Base-by-base conservation (phyloP, 164 flowering plant genomes). In the Nymphaea thermarum region DNA sequence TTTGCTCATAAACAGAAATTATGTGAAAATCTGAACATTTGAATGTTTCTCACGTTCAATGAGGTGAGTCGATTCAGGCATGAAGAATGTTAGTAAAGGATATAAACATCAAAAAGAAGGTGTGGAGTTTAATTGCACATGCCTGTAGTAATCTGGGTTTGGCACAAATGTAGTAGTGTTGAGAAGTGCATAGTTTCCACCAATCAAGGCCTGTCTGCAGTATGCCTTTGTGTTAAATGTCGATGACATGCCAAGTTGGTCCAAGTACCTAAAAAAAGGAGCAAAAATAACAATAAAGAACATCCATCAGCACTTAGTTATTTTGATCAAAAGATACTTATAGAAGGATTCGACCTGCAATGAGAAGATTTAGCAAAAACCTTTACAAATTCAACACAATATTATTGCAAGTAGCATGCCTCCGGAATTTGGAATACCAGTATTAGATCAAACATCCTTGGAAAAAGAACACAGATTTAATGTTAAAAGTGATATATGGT, bases 141-240 rank as follows among this genome's bases (percentile, higher is more conserved):
- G 80, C 87, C 87, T 76, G 74, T 83, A 83, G 62, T 82, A 83
- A 66, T 83, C 87, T 14, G 87, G 83, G 71, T 82, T 82, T 43
- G 87, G 87, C 5, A 59, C 72, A 64, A 82, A 82, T 51, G 82
- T 78, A 10, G 71, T 68, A 17, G 83, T 74, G 68, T 79, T 70
- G 47, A 83, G 85, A 16, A 83, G 77, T 6, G 82, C 83, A 62
- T 83, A 83, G 67, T 80, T 78, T 17, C 87, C 85, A 43, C 85
- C 87, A 64, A 83, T 73, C 64, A 83, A 67, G 43, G 81, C 68
- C 43, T 84, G 87, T 68, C 85, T 75, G 53, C 87, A 84, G 36
- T 80, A 84, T 42, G 77, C 76, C 67, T 84, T 84, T 7, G 77
- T 74, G 44, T 73, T 69, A 47, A 74, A 77, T 43, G 68, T 59